phyloP scores from a whole-genome alignment of 169 alveolate species.

The Besnoitia besnoiti region DNA sequence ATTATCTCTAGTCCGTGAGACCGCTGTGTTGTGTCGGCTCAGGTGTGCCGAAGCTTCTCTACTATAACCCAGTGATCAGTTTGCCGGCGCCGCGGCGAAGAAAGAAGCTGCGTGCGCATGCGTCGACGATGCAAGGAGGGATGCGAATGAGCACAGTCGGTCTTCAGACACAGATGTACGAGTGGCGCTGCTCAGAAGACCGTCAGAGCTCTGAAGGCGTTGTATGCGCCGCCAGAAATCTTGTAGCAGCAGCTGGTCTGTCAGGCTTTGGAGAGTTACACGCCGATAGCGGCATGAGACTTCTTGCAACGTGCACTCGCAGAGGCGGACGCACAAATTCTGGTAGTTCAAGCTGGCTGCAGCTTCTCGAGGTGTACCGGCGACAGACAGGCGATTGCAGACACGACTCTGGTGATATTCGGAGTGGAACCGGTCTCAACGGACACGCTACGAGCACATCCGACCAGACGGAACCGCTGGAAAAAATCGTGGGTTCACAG shows the following conservation, averaged over 20 bases:
- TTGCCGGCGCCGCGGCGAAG: neutral
- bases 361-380: neutral
- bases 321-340: neutral
- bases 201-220: neutral
- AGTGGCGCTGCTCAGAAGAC: neutral
- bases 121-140: neutral
- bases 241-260: neutral
- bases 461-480: neutral
- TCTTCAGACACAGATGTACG: neutral
- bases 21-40: neutral
- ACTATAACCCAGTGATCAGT: neutral
- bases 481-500: neutral
- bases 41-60: conserved; percentile 41
- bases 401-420: neutral
- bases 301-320: neutral
- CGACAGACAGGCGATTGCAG: neutral
- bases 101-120: neutral
- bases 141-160: neutral
- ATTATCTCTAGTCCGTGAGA: no score
- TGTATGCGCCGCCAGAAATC: neutral
- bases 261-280: neutral
- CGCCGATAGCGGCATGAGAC: neutral
- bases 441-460: neutral
- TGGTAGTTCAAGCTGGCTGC: neutral
- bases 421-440: neutral